Percentiles rank a stretch among this genome's conserved stretches.
Evolutionary conservation across 2,329 filamentous ascomycete genomes (phyloP).

Genomic region (Aspergillus brasiliensis): DNA sequence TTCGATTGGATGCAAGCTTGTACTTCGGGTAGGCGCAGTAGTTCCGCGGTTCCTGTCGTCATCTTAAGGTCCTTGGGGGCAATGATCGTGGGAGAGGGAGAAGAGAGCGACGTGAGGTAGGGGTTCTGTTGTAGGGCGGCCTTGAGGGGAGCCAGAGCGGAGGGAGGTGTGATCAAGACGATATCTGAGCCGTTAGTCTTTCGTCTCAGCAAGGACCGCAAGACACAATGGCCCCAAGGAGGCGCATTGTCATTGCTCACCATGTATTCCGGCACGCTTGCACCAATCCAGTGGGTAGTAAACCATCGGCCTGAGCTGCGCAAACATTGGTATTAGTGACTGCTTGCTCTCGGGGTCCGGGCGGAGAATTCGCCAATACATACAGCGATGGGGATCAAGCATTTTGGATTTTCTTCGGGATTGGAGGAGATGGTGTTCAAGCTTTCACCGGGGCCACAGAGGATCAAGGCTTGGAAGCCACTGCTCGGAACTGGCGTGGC

Average conservation of each 20-base stretch:
- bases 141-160: conserved; percentile 45
- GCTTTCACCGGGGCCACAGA: conserved; percentile 50
- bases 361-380: conserved; percentile 41
- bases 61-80: conserved; percentile 62
- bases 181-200: conserved; percentile 37
- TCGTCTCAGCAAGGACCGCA: not conserved
- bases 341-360: not conserved
- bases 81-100: conserved; percentile 36
- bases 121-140: conserved; percentile 52
- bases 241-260: conserved; percentile 30
- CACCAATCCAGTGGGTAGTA: conserved; percentile 53
- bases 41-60: conserved; percentile 85
- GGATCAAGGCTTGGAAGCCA: conserved; percentile 51
- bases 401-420: conserved; percentile 50
- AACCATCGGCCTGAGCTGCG: conserved; percentile 44
- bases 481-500: conserved; percentile 11
- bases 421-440: conserved; percentile 52
- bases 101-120: conserved; percentile 50
- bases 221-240: not conserved
- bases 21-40: conserved; percentile 82
- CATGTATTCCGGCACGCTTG: conserved; percentile 51
- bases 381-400: conserved; percentile 39
- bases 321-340: conserved; percentile 3
- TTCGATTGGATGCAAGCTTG: conserved; percentile 76
- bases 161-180: conserved; percentile 49